phyloP scores from a whole-genome alignment of 1,284 basidiomycete genomes.

The Microbotryum lychnidis-dioicae region DNA sequence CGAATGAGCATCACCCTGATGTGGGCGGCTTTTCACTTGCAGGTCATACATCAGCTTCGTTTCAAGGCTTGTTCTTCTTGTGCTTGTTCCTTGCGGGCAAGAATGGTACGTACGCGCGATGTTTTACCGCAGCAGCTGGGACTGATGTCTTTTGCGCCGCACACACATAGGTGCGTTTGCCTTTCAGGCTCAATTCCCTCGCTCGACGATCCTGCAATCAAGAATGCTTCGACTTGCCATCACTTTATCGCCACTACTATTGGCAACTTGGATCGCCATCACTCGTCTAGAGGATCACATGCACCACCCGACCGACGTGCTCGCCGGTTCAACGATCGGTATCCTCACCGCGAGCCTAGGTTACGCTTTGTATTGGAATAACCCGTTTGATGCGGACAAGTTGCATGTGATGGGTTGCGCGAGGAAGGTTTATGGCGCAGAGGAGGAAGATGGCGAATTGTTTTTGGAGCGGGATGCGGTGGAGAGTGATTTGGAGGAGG shows the following conservation, averaged over 20 bases:
- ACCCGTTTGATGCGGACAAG: constrained; percentile 17
- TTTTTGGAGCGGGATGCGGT: too few species aligned
- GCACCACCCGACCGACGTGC: constrained; percentile 31
- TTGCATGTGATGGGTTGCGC: neutral
- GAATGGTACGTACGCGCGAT: constrained; percentile 33
- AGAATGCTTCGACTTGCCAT: constrained; percentile 48
- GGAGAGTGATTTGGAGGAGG: too few species aligned
- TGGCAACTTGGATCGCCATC: constrained; percentile 55
- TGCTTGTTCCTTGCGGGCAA: constrained; percentile 57
- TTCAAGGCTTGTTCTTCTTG: constrained; percentile 56
- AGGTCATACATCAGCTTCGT: constrained; percentile 59
- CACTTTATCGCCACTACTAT: constrained; percentile 45
- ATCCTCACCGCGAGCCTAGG: constrained; percentile 10
- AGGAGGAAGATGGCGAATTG: neutral
- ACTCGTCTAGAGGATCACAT: constrained; percentile 27
- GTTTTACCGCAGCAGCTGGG: too few species aligned
- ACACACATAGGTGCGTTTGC: constrained; percentile 53
- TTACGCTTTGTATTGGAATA: constrained; percentile 29
- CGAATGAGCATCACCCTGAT: constrained; percentile 42
- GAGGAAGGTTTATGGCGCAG: constrained; percentile 1
- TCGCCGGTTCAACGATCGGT: constrained; percentile 27
- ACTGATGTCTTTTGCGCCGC: too few species aligned
- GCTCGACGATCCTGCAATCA: constrained; percentile 45
- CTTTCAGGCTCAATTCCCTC: constrained; percentile 44
- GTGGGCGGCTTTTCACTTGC: constrained; percentile 58